Percentiles rank a stretch among this genome's conserved stretches.
Evolutionary conservation across 768 basidiomycete genomes (phyloP).

Genomic region (Psilocybe sp.): DNA sequence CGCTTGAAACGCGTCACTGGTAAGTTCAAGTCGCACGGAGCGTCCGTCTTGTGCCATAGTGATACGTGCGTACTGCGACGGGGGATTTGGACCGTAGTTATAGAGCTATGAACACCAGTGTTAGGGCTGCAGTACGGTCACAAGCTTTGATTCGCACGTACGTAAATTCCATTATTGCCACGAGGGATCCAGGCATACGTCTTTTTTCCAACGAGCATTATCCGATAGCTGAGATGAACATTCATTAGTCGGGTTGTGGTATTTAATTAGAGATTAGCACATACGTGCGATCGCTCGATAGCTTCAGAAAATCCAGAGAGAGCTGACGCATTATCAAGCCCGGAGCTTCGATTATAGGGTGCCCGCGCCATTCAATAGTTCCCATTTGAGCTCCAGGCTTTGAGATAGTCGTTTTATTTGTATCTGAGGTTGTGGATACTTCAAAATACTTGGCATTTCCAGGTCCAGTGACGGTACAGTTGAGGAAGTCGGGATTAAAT

Average conservation of each 20-base stretch:
- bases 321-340: conserved; percentile 13
- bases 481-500: conserved; percentile 37
- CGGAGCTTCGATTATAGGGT: conserved; percentile 14
- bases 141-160: not conserved
- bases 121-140: not conserved
- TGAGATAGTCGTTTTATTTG: conserved; percentile 9
- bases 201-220: conserved; percentile 10
- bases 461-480: conserved; percentile 43
- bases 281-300: conserved; percentile 15
- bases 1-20: conserved; percentile 13
- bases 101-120: conserved; percentile 9
- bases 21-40: conserved; percentile 14
- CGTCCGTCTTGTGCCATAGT: conserved; percentile 1
- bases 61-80: conserved; percentile 14
- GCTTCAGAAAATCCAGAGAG: conserved; percentile 14
- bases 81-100: conserved; percentile 16
- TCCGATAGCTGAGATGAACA: conserved; percentile 9
- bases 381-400: conserved; percentile 14
- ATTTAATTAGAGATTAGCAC: not conserved
- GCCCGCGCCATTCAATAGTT: conserved; percentile 12
- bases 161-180: conserved; percentile 8
- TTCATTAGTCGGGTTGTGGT: not conserved
- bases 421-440: conserved; percentile 16
- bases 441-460: conserved; percentile 38
- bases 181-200: conserved; percentile 15